These are phyloP conservation scores for Fusarium avenaceum DNA, from an alignment of 2,329 filamentous ascomycete species.

Conservation along the genomic window DNA sequence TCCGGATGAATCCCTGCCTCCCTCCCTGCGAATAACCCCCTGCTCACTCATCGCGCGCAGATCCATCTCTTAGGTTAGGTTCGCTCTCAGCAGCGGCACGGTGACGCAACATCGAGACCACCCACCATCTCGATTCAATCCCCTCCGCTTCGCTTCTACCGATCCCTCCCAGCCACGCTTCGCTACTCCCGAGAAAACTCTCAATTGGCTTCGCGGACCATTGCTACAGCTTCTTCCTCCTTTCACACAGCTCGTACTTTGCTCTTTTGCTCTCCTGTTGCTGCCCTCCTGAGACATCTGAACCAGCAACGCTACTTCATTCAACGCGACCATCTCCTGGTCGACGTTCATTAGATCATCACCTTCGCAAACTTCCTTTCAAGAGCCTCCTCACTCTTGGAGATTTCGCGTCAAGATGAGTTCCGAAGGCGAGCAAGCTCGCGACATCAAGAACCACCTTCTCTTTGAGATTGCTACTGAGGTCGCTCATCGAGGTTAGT, in stretches of 20 bases:
- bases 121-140: conserved; percentile 44
- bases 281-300: conserved; percentile 16
- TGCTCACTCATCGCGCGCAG: conserved; percentile 40
- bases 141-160: conserved; percentile 42
- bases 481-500: conserved; percentile 91
- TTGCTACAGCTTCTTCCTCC: conserved; percentile 46
- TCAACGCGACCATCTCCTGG: conserved; percentile 30
- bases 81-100: conserved; percentile 44
- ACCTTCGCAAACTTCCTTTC: conserved; percentile 24
- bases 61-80: conserved; percentile 42
- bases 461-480: conserved; percentile 98
- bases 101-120: conserved; percentile 50
- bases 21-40: conserved; percentile 40
- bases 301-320: conserved; percentile 17
- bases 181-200: conserved; percentile 40
- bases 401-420: conserved; percentile 57
- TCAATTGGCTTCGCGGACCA: conserved; percentile 45
- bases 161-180: conserved; percentile 42
- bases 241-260: conserved; percentile 30
- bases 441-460: conserved; percentile 93
- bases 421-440: conserved; percentile 61
- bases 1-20: conserved; percentile 17
- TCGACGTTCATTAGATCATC: conserved; percentile 42
- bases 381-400: conserved; percentile 21
- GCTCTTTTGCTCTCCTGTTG: conserved; percentile 9